Evolutionary conservation across 2,329 filamentous ascomycete genomes (phyloP).

Genomic region (Xylaria arbuscula): DNA sequence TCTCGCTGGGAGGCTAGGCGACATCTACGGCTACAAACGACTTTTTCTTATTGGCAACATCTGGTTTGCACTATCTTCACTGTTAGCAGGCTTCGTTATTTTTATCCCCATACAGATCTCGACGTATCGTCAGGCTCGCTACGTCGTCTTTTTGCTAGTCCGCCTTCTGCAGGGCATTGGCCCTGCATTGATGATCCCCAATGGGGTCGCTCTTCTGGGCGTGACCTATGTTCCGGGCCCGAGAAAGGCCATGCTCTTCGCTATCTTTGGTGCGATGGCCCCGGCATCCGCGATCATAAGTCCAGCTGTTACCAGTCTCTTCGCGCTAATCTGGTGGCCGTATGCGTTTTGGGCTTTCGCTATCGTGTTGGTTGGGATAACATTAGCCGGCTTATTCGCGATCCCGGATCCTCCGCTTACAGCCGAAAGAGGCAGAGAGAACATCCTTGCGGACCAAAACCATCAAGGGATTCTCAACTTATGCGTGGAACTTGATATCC

Average conservation of each 20-base stretch:
- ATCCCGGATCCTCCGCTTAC: conserved; percentile 39
- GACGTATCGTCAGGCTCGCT: conserved; percentile 35
- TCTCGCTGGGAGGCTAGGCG: conserved; percentile 60
- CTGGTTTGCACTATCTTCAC: conserved; percentile 62
- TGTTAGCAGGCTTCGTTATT: conserved; percentile 57
- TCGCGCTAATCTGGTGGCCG: conserved; percentile 47
- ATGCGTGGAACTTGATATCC: conserved; percentile 45
- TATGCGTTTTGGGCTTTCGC: conserved; percentile 49
- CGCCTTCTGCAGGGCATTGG: conserved; percentile 62
- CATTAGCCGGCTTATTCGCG: conserved; percentile 43
- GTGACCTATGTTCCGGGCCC: conserved; percentile 56
- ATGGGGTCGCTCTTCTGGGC: conserved; percentile 64
- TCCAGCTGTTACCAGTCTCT: conserved; percentile 45
- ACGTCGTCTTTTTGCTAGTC: conserved; percentile 54
- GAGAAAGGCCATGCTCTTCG: conserved; percentile 51
- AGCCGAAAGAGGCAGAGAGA: not conserved
- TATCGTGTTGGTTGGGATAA: conserved; percentile 42
- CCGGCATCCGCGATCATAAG: conserved; percentile 49
- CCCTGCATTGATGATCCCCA: conserved; percentile 64
- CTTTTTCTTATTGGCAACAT: conserved; percentile 60
- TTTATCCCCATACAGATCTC: conserved; percentile 46
- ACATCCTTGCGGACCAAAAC: not conserved
- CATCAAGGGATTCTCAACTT: conserved; percentile 35
- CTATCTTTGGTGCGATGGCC: conserved; percentile 50
- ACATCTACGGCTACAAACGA: conserved; percentile 61